Percentiles rank a stretch among this genome's conserved stretches.
Conservation (phyloP, 768 basidiomycete species). For the Leccinum uliginosum region DNA sequence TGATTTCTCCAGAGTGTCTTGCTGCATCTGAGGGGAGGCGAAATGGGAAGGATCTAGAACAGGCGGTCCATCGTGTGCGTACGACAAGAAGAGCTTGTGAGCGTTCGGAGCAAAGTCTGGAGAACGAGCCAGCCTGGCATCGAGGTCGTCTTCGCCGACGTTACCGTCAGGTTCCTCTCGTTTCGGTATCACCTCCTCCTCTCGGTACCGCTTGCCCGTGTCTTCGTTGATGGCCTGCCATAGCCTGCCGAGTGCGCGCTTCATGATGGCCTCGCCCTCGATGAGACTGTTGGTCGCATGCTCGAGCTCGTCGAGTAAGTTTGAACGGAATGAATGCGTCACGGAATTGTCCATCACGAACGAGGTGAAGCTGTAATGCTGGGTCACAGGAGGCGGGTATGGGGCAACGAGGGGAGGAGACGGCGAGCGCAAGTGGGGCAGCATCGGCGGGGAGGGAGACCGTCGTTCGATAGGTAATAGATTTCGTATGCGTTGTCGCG, state of each 20-base stretch:
- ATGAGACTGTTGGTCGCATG: conserved; percentile 79
- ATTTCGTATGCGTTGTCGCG: conserved; percentile 72
- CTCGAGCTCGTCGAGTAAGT: conserved; percentile 73
- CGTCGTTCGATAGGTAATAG: conserved; percentile 57
- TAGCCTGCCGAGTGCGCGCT: conserved; percentile 69
- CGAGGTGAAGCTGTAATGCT: conserved; percentile 75
- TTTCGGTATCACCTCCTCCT: conserved; percentile 54
- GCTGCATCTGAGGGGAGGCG: conserved; percentile 59
- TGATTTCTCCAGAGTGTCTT: conserved; percentile 70
- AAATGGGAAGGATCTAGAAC: conserved; percentile 61
- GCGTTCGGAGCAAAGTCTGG: conserved; percentile 63
- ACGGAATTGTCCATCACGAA: conserved; percentile 84
- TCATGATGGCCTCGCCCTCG: conserved; percentile 73
- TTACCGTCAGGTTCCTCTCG: conserved; percentile 66
- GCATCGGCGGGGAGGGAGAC: conserved; percentile 65
- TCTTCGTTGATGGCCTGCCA: conserved; percentile 82
- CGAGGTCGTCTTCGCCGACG: conserved; percentile 33
- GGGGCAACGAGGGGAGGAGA: conserved; percentile 77
- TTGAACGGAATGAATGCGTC: conserved; percentile 79
- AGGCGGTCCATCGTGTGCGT: conserved; percentile 41
- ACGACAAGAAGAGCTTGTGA: conserved; percentile 65
- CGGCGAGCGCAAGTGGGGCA: conserved; percentile 74
- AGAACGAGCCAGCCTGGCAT: conserved; percentile 49
- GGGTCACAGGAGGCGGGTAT: conserved; percentile 61
- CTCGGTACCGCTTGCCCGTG: conserved; percentile 37